Percentiles rank a stretch among this genome's conserved stretches.
phyloP scores from a whole-genome alignment of 2,329 filamentous ascomycete genomes.

The Berkeleyomyces rouxiae region DNA sequence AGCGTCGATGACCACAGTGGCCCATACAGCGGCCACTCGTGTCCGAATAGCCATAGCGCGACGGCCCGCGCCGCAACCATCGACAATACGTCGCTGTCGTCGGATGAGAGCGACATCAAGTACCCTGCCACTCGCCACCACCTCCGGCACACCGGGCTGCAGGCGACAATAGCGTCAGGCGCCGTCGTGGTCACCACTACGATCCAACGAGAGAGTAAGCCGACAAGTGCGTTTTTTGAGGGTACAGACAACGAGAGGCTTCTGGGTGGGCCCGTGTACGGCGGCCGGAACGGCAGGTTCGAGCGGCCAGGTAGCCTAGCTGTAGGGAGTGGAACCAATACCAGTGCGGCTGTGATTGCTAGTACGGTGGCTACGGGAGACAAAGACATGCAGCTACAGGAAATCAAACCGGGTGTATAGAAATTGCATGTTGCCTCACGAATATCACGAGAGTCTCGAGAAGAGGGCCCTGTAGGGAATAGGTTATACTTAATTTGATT shows the following conservation, averaged over 20 bases:
- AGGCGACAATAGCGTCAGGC: slow-evolving; percentile 3
- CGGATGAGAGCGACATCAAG: slow-evolving; percentile 10
- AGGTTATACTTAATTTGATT: too few species aligned
- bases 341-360: background rate
- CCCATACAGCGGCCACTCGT: slow-evolving; percentile 2
- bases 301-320: background rate
- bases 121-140: background rate
- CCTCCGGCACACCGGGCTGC: background rate
- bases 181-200: slow-evolving; percentile 24
- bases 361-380: background rate
- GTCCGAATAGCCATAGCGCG: slow-evolving; percentile 3
- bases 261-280: background rate
- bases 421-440: too few species aligned
- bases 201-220: slow-evolving; percentile 22
- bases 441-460: too few species aligned
- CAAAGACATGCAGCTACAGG: background rate
- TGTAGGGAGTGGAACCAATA: background rate
- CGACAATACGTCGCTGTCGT: background rate
- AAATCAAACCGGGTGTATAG: too few species aligned
- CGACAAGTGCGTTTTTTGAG: slow-evolving; percentile 14
- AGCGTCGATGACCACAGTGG: background rate
- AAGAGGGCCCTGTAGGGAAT: too few species aligned
- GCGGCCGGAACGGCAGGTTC: background rate
- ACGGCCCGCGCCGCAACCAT: slow-evolving; percentile 7
- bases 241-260: slow-evolving; percentile 9